These are phyloP conservation scores for Spinacia oleracea DNA, from an alignment of 179 eudicot species.

Conservation along the genomic window DNA sequence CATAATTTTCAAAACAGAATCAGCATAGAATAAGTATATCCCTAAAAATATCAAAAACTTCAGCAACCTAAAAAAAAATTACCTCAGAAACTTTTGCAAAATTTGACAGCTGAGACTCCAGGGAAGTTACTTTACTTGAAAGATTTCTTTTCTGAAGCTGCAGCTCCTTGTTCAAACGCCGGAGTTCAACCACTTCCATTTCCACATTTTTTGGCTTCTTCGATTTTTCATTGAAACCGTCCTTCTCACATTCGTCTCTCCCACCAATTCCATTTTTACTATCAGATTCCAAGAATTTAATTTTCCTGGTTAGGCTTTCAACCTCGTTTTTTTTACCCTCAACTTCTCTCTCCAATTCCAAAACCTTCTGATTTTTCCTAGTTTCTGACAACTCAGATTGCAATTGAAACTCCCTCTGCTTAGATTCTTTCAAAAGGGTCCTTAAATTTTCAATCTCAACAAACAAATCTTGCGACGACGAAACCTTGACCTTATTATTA, in stretches of 20 bases:
- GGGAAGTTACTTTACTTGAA: conserved; percentile 53
- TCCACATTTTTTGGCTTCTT: conserved; percentile 34
- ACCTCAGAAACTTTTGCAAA: conserved; percentile 56
- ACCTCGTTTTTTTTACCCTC: conserved; percentile 51
- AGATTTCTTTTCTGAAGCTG: conserved; percentile 74
- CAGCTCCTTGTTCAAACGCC: conserved; percentile 74
- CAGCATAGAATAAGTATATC: neutral
- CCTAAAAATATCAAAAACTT: neutral
- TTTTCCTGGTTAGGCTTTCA: conserved; percentile 40
- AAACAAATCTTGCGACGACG: conserved; percentile 43
- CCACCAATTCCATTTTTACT: conserved; percentile 24
- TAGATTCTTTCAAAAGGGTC: conserved; percentile 61
- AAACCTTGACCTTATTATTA: neutral
- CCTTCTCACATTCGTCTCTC: neutral
- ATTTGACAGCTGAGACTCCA: conserved; percentile 57
- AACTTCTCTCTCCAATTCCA: conserved; percentile 55
- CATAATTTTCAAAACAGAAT: no score
- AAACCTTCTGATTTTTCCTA: conserved; percentile 38
- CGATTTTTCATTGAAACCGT: neutral
- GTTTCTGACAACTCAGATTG: conserved; percentile 59
- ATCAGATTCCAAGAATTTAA: conserved; percentile 48
- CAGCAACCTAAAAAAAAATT: neutral
- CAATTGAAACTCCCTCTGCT: conserved; percentile 63
- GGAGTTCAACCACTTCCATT: conserved; percentile 68
- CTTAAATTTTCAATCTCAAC: conserved; percentile 72